Conservation (phyloP, 192 early-diverging fungal species). For the Polychytrium aggregatum region DNA sequence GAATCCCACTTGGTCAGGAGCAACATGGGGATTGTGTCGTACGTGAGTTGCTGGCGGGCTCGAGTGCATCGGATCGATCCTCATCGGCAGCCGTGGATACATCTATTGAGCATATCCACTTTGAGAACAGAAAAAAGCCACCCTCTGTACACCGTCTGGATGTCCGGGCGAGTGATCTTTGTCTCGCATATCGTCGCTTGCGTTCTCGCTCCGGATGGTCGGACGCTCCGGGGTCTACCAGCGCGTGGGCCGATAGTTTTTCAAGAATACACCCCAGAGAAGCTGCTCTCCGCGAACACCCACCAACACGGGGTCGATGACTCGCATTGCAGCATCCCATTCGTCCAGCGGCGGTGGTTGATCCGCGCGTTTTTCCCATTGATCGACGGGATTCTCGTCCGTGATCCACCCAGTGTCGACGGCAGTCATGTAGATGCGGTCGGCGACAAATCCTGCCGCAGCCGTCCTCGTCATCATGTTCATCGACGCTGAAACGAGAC, state of each 20-base stretch:
- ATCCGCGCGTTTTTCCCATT: slow-evolving; percentile 25
- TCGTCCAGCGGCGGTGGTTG: slow-evolving; percentile 43
- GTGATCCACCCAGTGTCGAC: slow-evolving; percentile 55
- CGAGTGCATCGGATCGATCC: too few relatives aligned
- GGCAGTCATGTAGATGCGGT: slow-evolving; percentile 42
- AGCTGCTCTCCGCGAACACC: slow-evolving; percentile 36
- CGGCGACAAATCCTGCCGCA: slow-evolving; percentile 27
- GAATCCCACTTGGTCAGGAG: too few relatives aligned
- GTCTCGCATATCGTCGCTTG: too few relatives aligned
- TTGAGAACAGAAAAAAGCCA: too few relatives aligned
- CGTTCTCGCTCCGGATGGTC: too few relatives aligned
- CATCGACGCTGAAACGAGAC: slow-evolving; percentile 18
- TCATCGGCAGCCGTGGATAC: too few relatives aligned
- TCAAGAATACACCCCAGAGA: slow-evolving; percentile 43
- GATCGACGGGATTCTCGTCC: slow-evolving; percentile 41
- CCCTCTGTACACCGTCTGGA: too few relatives aligned
- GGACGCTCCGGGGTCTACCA: too few relatives aligned
- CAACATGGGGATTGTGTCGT: too few relatives aligned
- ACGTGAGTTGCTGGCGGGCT: too few relatives aligned
- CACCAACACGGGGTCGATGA: slow-evolving; percentile 36
- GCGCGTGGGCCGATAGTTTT: slow-evolving; percentile 37
- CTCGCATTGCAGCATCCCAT: slow-evolving; percentile 42
- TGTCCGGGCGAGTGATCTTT: too few relatives aligned
- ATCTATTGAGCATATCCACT: too few relatives aligned
- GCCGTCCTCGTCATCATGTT: slow-evolving; percentile 51